These are phyloP conservation scores for Fusarium denticulatum DNA, from an alignment of 2,329 filamentous ascomycete species.

Conservation along the genomic window DNA sequence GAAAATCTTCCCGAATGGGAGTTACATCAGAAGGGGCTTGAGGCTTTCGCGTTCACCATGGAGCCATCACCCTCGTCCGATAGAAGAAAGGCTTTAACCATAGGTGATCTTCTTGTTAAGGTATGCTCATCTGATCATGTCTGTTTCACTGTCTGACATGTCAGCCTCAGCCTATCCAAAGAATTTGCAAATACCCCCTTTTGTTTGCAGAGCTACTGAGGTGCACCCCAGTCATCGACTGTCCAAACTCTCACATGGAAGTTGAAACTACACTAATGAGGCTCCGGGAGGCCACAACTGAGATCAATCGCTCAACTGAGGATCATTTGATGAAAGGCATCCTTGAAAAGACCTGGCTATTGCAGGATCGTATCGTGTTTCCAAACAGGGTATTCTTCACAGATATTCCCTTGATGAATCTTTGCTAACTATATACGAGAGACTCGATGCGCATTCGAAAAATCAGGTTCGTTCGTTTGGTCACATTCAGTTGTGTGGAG, in stretches of 20 bases:
- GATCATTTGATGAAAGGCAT: constrained; percentile 74
- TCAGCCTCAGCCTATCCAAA: constrained; percentile 79
- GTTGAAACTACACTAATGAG: constrained; percentile 78
- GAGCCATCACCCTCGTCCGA: constrained; percentile 70
- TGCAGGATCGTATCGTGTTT: constrained; percentile 85
- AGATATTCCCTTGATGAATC: not conserved
- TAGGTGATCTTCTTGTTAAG: constrained; percentile 91
- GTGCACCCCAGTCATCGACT: constrained; percentile 84
- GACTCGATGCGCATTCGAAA: constrained; percentile 63
- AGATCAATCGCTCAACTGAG: constrained; percentile 86
- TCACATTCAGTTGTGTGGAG: constrained; percentile 82
- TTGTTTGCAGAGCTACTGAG: constrained; percentile 86
- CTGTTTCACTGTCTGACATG: not conserved
- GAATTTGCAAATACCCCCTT: constrained; percentile 90
- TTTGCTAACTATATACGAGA: constrained; percentile 46
- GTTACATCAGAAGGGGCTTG: constrained; percentile 84
- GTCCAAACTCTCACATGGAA: constrained; percentile 82
- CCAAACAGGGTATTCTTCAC: constrained; percentile 69
- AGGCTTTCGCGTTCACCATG: constrained; percentile 80
- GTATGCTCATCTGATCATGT: constrained; percentile 54
- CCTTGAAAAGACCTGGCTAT: constrained; percentile 83
- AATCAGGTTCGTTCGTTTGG: constrained; percentile 82
- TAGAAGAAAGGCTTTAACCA: constrained; percentile 79
- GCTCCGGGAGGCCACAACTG: constrained; percentile 77
- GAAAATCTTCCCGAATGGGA: constrained; percentile 78